phyloP scores from a whole-genome alignment of 768 basidiomycete species.

The Phylloporus sp. region DNA sequence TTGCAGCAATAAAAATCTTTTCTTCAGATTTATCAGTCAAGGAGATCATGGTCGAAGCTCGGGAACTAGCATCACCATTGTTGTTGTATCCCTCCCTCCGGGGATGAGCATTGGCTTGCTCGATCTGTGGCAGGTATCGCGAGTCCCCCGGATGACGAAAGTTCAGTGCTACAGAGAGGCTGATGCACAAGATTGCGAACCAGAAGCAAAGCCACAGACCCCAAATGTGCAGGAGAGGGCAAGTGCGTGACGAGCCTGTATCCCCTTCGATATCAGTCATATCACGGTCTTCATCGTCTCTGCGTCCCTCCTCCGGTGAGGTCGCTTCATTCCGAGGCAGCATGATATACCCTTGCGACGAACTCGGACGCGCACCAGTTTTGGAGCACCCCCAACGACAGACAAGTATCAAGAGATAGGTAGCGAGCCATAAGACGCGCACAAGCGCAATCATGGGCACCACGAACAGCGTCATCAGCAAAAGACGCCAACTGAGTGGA shows the following conservation, averaged over 20 bases:
- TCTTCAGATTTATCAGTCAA: conserved; percentile 1
- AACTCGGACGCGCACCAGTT: neutral
- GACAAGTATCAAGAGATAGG: neutral
- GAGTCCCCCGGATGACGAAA: conserved; percentile 6
- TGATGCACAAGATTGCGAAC: neutral
- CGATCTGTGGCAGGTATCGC: conserved; percentile 13
- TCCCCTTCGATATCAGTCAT: neutral
- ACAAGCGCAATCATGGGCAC: conserved; percentile 11
- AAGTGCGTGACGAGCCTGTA: neutral
- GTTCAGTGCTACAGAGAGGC: conserved; percentile 4
- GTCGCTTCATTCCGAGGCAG: conserved; percentile 6
- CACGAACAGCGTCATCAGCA: conserved; percentile 11
- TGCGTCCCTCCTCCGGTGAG: conserved; percentile 1
- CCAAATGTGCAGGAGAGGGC: neutral
- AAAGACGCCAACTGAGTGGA: conserved; percentile 17
- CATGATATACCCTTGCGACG: conserved; percentile 7
- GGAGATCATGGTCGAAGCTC: neutral
- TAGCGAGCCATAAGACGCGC: conserved; percentile 6
- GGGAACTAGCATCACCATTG: conserved; percentile 5
- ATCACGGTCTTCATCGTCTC: neutral
- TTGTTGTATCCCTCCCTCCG: conserved; percentile 13
- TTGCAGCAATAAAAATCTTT: conserved; percentile 25
- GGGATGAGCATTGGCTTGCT: conserved; percentile 10
- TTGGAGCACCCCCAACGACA: neutral
- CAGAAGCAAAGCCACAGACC: conserved; percentile 1